phyloP scores from a whole-genome alignment of 768 basidiomycete species.

The Phylloporus sp. region DNA sequence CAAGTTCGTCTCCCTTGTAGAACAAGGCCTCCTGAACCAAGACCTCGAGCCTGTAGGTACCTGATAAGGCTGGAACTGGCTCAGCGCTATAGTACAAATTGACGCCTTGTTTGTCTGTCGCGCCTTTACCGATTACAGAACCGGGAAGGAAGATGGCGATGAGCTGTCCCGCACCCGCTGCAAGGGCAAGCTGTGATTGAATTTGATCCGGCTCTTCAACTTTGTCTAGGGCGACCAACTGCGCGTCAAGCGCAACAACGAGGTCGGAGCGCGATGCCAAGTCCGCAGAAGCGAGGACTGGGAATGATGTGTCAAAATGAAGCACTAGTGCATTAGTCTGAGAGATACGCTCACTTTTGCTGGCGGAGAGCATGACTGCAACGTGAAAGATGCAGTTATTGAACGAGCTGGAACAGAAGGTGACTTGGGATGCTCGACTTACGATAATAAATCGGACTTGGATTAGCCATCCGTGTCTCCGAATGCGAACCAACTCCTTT shows the following conservation, averaged over 20 bases:
- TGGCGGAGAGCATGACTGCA: not conserved
- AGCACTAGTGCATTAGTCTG: no score
- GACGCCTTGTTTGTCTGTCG: not conserved
- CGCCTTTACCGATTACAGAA: not conserved
- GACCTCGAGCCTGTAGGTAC: not conserved
- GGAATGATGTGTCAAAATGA: no score
- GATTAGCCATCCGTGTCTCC: no score
- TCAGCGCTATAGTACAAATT: not conserved
- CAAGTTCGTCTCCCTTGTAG: not conserved
- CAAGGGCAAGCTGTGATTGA: not conserved
- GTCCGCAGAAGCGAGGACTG: not conserved
- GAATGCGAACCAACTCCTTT: no score
- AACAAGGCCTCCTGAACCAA: not conserved
- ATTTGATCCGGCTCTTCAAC: not conserved
- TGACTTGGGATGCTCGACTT: no score
- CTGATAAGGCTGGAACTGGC: not conserved
- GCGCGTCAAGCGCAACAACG: not conserved
- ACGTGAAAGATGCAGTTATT: not conserved
- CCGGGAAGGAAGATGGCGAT: not conserved
- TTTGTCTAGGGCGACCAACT: not conserved
- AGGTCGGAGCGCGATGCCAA: not conserved
- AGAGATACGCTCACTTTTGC: not conserved
- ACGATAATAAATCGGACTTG: no score
- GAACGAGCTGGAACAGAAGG: no score
- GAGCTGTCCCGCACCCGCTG: not conserved